Evolutionary conservation across 257 asterid genomes (phyloP), one percentile per base, ranked within the genome.

Genomic region (Haberlea rhodopensis): DNA sequence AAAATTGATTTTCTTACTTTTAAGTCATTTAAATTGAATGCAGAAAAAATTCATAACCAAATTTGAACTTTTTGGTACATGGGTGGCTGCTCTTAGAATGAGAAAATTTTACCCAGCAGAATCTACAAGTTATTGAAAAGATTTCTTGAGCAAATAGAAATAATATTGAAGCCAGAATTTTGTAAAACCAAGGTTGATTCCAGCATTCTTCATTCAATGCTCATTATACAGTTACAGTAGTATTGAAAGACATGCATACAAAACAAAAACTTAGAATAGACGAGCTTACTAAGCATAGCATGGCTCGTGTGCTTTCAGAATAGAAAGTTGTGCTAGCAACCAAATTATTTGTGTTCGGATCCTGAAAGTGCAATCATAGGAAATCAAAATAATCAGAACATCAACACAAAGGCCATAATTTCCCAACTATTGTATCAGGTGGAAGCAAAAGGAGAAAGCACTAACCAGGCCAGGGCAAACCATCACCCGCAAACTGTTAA

Each of bases 401-500:
- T 52, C 53, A 16, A 76, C 63, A 62, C 7, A 26, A 57, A 60
- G 68, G 72, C 48, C 32, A 66, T 53, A 62, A 60, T 59, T 23
- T 25, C 62, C 60, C 57, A 37, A 6, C 11, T n/a, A 66, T 6
- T 59, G 26, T 5, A 29, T n/a, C 21, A 55, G 54, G 25, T n/a
- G 52, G 65, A 71, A 54, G 22, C 34, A 49, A 19, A 34, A 56
- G 75, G 63, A 67, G 23, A 53, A 57, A 63, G 53, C 48, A 79
- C 94, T 80, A 71, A 91, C 97, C 49, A 91, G 95, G 51, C 96
- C 97, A 21, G 97, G 94, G 80, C 91, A 84, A 63, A 86, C 85
- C 54, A 71, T 64, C 77, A 91, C 75, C 31, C 75, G 80, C 45
- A 80, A 78, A 75, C 83, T 83, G 76, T 77, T 88, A 23, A 91